Evolutionary conservation across 768 basidiomycete species (phyloP).

Genomic region (Leccinum variicolor): DNA sequence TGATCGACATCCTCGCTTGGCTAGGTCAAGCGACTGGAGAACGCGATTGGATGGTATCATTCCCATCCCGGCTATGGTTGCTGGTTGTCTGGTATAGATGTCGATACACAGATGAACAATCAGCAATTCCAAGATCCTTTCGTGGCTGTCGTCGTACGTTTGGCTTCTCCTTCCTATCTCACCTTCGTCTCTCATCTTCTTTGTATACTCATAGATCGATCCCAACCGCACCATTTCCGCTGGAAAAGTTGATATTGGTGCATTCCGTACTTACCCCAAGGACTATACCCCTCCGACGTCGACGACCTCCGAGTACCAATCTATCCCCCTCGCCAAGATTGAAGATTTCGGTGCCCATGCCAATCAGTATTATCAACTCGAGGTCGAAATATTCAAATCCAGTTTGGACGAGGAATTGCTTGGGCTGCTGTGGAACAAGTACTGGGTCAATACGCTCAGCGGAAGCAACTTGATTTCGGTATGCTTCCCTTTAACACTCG

Average conservation of each 20-base stretch:
- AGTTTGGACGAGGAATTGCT: conserved; percentile 84
- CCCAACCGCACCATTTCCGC: conserved; percentile 98
- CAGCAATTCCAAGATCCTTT: conserved; percentile 96
- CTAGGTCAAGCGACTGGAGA: conserved; percentile 81
- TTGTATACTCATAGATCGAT: conserved; percentile 63
- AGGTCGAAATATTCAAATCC: conserved; percentile 94
- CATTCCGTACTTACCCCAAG: conserved; percentile 96
- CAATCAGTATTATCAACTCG: conserved; percentile 91
- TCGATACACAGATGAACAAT: conserved; percentile 93
- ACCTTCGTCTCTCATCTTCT: not conserved
- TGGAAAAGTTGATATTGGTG: conserved; percentile 98
- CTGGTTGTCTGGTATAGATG: conserved; percentile 99
- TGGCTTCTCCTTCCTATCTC: not conserved
- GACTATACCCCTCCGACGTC: conserved; percentile 81
- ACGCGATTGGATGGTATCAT: conserved; percentile 96
- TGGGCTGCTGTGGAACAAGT: conserved; percentile 96
- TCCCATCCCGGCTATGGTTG: conserved; percentile 99
- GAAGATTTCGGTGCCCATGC: conserved; percentile 99
- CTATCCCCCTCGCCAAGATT: conserved; percentile 94
- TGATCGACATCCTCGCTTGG: not conserved
- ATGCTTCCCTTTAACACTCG: conserved; percentile 17
- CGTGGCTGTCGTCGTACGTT: conserved; percentile 88
- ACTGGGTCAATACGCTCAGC: conserved; percentile 97
- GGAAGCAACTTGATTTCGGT: conserved; percentile 93
- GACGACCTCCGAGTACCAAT: conserved; percentile 84